Conservation (phyloP, 208 protist species). For the Ichthyophonus hoferi region DNA sequence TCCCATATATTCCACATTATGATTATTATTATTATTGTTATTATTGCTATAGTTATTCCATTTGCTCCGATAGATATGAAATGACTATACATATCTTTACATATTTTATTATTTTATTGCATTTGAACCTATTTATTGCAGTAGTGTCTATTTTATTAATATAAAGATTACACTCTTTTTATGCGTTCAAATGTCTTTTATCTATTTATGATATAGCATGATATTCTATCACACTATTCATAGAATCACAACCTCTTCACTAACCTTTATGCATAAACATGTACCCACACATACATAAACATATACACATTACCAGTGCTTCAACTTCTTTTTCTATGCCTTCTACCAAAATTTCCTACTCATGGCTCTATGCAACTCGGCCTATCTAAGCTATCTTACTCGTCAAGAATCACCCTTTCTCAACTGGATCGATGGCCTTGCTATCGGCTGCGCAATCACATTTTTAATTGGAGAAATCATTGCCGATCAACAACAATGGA, state of each 20-base stretch:
- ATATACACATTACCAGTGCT: background rate
- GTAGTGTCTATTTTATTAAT: too few relatives aligned
- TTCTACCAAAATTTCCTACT: background rate
- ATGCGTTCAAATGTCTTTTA: background rate
- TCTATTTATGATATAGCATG: background rate
- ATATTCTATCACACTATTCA: background rate
- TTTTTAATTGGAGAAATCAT: background rate
- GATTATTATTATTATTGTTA: background rate
- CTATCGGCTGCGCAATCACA: background rate
- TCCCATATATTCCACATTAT: too few relatives aligned
- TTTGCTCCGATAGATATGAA: too few relatives aligned
- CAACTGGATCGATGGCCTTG: background rate
- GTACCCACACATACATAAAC: background rate
- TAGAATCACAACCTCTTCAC: background rate
- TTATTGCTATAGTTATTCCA: too few relatives aligned
- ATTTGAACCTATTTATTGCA: too few relatives aligned
- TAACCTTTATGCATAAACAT: background rate
- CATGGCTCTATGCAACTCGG: background rate
- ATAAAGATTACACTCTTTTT: too few relatives aligned
- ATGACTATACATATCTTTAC: too few relatives aligned
- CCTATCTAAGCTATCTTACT: background rate
- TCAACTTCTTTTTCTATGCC: background rate
- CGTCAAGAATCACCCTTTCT: background rate
- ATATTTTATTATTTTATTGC: too few relatives aligned
- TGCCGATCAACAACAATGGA: slow-evolving; percentile 20